phyloP scores from a whole-genome alignment of 2,329 filamentous ascomycete species.

The Penicillium sp. region DNA sequence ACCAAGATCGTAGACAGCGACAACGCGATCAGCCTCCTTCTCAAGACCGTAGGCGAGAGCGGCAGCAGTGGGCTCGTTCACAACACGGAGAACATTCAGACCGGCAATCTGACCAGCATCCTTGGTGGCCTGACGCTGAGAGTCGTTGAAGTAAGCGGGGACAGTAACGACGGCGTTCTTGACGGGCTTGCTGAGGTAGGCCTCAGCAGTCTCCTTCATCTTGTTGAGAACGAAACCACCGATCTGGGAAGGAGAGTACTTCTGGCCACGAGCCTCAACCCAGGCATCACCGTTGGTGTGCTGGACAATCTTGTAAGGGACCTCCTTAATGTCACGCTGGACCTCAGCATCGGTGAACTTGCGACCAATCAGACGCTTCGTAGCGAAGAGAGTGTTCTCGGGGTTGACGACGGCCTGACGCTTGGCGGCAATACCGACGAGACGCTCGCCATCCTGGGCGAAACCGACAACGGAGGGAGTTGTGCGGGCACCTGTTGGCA shows the following conservation, averaged over 20 bases:
- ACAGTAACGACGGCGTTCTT: constrained; percentile 98
- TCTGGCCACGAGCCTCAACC: constrained; percentile 90
- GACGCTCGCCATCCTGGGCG: constrained; percentile 89
- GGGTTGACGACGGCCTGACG: constrained; percentile 98
- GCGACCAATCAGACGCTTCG: constrained; percentile 97
- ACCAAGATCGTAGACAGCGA: constrained; percentile 96
- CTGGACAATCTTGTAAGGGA: constrained; percentile 98
- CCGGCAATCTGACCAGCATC: constrained; percentile 96
- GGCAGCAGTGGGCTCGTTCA: constrained; percentile 96
- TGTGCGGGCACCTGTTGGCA: constrained; percentile 72
- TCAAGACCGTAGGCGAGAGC: constrained; percentile 95
- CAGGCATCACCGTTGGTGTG: constrained; percentile 96
- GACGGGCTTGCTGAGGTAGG: constrained; percentile 84
- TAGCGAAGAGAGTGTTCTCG: constrained; percentile 97
- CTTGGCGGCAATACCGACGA: constrained; percentile 97
- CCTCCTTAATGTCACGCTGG: constrained; percentile 95
- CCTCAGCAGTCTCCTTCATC: constrained; percentile 99
- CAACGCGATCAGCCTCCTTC: constrained; percentile 86
- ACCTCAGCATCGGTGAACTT: constrained; percentile 95
- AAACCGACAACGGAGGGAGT: constrained; percentile 96
- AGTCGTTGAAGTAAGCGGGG: constrained; percentile 98
- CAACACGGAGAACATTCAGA: constrained; percentile 94
- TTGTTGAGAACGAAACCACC: constrained; percentile 95
- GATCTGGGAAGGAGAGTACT: constrained; percentile 97
- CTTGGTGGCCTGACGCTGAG: constrained; percentile 96